Base-by-base conservation (phyloP, 805 yeast species). In the Grigorovia jiainica region DNA sequence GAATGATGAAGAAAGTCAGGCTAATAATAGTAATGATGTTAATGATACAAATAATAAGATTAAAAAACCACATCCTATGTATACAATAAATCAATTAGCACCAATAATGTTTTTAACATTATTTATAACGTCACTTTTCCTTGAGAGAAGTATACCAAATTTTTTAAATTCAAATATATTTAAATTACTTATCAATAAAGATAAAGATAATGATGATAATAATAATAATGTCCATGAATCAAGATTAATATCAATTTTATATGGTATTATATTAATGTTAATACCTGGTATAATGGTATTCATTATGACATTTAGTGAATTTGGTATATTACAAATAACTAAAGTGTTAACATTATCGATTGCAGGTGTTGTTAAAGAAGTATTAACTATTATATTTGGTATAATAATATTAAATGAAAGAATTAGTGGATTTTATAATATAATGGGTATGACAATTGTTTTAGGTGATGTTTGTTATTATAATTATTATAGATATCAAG, bases 331-430 rank as follows among this genome's bases (percentile, higher is more conserved):
- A 40, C 81, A 83, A 42, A 76, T 80, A 34, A 84, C 96, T 0
- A 83, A 86, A 43, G 87, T 92, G 11, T 70, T 89, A 36, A 89
- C 98, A 0, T 64, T 92, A 24, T 80, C 94, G 5, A 76, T 92
- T 34, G 95, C 94, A 0, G 98, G 98, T 1, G 84, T 92, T 15
- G 84, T 90, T 59, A 92, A 92, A 58, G 98, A 92, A 60, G 68
- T 92, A 13, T 66, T 89, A 37, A 92, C 98, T 0, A 87, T 92
- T 31, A 52, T 74, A 25, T 71, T 81, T 1, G 77, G 90, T 43
- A 63, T 73, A 25, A 47, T 86, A 5, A 69, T 89, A 2, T 85
- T 87, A 60, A 81, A 82, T 33, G 98, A 92, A 60, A 60, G 62
- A 31, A 67, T 92, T 39, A 55, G 49, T 20, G 76, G 83, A 7